Evolutionary conservation across 306 rosid genomes (phyloP).

Genomic region (Coriaria nepalensis): DNA sequence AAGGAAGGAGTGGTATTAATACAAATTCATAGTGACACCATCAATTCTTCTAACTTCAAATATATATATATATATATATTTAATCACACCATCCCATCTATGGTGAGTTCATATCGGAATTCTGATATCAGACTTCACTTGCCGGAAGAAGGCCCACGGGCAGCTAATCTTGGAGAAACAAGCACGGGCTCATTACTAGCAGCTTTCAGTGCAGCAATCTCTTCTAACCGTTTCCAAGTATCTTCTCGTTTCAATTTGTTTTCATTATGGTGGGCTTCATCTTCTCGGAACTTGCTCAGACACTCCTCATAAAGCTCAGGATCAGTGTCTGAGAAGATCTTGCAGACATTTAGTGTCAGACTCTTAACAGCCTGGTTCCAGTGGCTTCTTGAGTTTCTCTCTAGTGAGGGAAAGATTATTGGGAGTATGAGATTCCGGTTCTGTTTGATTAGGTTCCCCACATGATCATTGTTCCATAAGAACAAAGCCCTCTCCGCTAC

Average conservation of each 20-base stretch:
- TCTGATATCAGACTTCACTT: slow-evolving; percentile 14
- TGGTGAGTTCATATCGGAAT: background rate
- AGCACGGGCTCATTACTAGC: slow-evolving; percentile 64
- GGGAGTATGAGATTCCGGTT: slow-evolving; percentile 67
- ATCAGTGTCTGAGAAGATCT: slow-evolving; percentile 64
- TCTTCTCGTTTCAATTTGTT: slow-evolving; percentile 40
- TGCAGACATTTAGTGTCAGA: slow-evolving; percentile 70
- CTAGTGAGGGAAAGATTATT: slow-evolving; percentile 71
- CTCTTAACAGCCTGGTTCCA: slow-evolving; percentile 96
- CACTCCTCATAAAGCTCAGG: slow-evolving; percentile 74
- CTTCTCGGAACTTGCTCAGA: slow-evolving; percentile 55
- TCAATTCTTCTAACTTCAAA: too few species aligned
- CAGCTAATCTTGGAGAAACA: slow-evolving; percentile 45
- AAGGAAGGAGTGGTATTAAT: too few species aligned
- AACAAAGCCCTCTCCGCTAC: slow-evolving; percentile 96
- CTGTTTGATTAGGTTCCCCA: slow-evolving; percentile 68
- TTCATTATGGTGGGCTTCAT: slow-evolving; percentile 47
- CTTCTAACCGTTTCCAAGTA: slow-evolving; percentile 79
- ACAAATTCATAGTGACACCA: too few species aligned
- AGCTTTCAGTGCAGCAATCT: slow-evolving; percentile 66
- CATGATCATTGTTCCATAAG: slow-evolving; percentile 90
- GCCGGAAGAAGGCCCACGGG: slow-evolving; percentile 41
- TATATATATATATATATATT: too few species aligned
- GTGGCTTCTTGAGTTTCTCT: slow-evolving; percentile 59
- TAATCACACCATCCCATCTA: background rate